A percentile compares a stretch with the other conserved stretches of the same genome.
phyloP scores from a whole-genome alignment of 192 early-diverging fungal genomes.

The Coemansia sp. region DNA sequence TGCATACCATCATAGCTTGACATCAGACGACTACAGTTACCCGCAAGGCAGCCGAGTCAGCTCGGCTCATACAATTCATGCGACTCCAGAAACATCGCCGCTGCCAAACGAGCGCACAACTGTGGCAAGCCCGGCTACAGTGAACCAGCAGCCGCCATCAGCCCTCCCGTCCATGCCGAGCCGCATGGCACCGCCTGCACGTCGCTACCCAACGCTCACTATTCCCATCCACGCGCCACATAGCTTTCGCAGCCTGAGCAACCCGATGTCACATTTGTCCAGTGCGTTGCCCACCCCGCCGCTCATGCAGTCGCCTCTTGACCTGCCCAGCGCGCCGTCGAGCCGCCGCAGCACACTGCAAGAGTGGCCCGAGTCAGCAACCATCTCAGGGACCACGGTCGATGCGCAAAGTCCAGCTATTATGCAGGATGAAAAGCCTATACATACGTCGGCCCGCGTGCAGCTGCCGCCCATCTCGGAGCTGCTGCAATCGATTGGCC shows the following conservation, averaged over 20 bases:
- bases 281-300: background rate
- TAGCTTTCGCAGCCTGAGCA: conserved; percentile 5
- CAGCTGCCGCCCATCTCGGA: conserved; percentile 45
- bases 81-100: background rate
- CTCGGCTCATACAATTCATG: background rate
- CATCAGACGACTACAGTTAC: background rate
- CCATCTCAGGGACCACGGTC: background rate
- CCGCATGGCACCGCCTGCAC: background rate
- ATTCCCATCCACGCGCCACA: background rate
- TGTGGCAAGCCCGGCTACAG: background rate
- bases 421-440: too few species aligned
- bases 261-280: background rate
- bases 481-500: conserved; percentile 21
- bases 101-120: background rate
- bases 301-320: background rate
- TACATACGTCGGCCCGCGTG: background rate
- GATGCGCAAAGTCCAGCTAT: too few species aligned
- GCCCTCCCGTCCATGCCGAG: background rate
- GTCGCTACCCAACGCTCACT: background rate
- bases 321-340: background rate
- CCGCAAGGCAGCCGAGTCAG: background rate
- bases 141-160: background rate
- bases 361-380: background rate
- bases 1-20: background rate
- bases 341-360: conserved; percentile 4